Base-by-base conservation (phyloP, 768 basidiomycete species). In the Boletus bicolor region DNA sequence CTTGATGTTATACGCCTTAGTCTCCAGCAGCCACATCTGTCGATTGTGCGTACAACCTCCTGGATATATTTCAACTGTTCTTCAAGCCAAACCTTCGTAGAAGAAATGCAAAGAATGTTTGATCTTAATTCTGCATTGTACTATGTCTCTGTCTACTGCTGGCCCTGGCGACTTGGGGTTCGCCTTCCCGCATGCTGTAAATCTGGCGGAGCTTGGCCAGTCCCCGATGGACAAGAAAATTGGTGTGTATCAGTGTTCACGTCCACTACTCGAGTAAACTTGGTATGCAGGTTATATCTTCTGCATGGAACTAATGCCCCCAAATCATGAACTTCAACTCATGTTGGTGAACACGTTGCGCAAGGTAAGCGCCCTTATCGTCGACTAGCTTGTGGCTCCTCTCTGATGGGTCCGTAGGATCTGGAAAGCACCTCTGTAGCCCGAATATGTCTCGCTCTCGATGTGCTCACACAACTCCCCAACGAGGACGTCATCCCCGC, bases 321-420 rank as follows among this genome's bases (percentile, higher is more conserved):
- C 73, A 8, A 69, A 78, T 37, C 83, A 91, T 64, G 89, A 91
- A 56, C 75, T 92, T 34, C 80, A 83, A 49, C 75, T 94, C 24
- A 91, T 94, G 87, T 78, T 93, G 21, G 85, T 93, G 55, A 94
- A 94, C 61, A 92, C 91, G 5, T 67, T 92, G 35, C 84, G 90
- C 58, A 93, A 93, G 79, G 91, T 85, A 62, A 54, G 67, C 43
- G 7, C 30, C 36, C 5, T 45, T 51, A 10, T 36, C 17, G 30
- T 34, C 41, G 10, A 46, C 32, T 57, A 8, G 10, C 42, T 44
- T 19, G 44, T 32, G 37, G 14, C 24, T 38, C 21, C 14, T 42
- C 9, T 43, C 54, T 67, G n/a, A 64, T 19, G 26, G 12, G 12
- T 43, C 19, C 24, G 5, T 32, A 93, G 91, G 91, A 94, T 65